These are phyloP conservation scores for Chaetomium cochliodes DNA, from an alignment of 495 filamentous ascomycete species.

Conservation along the genomic window DNA sequence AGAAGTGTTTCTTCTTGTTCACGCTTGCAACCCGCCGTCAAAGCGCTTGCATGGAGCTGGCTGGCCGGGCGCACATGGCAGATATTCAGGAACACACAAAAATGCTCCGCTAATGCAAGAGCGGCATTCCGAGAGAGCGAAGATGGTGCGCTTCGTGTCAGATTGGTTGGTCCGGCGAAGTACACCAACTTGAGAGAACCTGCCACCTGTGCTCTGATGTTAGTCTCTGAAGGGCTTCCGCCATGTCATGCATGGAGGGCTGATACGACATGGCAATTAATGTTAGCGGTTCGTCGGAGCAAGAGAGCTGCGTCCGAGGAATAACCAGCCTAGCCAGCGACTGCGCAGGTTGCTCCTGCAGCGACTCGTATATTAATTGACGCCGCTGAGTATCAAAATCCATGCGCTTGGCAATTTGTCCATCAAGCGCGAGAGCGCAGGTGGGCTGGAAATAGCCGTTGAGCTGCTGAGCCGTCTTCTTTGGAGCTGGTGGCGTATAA, in stretches of 20 bases:
- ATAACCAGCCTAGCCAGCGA: not conserved
- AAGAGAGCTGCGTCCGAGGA: slow-evolving; percentile 14
- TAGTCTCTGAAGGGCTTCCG: not conserved
- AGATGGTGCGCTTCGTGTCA: slow-evolving; percentile 17
- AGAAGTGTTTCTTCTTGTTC: not conserved
- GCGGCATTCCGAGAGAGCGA: slow-evolving; percentile 23
- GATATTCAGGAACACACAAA: slow-evolving; percentile 33
- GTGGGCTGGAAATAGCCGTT: not conserved
- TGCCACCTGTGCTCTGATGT: not conserved
- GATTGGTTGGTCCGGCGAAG: slow-evolving; percentile 2
- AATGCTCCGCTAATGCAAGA: slow-evolving; percentile 32
- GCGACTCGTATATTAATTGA: slow-evolving; percentile 33
- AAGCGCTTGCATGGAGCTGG: slow-evolving; percentile 18
- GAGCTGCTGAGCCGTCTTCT: not conserved
- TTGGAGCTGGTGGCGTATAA: slow-evolving; percentile 9
- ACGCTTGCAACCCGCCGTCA: not conserved
- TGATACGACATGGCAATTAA: slow-evolving; percentile 17
- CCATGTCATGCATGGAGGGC: slow-evolving; percentile 8
- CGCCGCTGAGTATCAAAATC: slow-evolving; percentile 20
- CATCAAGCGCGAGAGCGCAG: slow-evolving; percentile 1
- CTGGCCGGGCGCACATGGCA: slow-evolving; percentile 14
- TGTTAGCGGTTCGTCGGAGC: slow-evolving; percentile 13
- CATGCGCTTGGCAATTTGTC: slow-evolving; percentile 17
- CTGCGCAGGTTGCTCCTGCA: slow-evolving; percentile 16
- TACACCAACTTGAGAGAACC: not conserved